Percentiles rank a stretch among this genome's conserved stretches.
Evolutionary conservation across 2,329 filamentous ascomycete genomes (phyloP).

Genomic region (Nemania sp.): DNA sequence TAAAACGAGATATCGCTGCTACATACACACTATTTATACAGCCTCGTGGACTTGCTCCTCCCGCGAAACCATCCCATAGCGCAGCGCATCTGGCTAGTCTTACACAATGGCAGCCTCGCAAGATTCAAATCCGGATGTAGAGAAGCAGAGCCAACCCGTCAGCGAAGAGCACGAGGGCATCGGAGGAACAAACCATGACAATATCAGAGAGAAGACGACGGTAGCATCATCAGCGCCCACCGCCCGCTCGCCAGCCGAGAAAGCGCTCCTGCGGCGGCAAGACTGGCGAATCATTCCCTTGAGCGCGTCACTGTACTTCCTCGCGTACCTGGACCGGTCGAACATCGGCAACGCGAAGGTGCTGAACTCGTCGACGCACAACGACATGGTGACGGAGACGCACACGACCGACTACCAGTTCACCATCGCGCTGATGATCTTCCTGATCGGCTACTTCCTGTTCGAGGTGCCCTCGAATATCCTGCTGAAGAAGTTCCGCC

Average conservation of each 20-base stretch:
- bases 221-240: background rate
- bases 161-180: constrained; percentile 30
- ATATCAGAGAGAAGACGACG: no score
- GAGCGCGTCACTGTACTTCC: constrained; percentile 56
- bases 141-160: constrained; percentile 30
- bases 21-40: no score
- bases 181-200: constrained; percentile 20
- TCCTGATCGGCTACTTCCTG: constrained; percentile 42
- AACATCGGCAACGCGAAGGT: constrained; percentile 53
- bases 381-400: constrained; percentile 43
- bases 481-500: constrained; percentile 65
- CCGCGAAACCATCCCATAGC: no score
- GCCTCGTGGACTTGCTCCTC: no score
- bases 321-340: constrained; percentile 60
- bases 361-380: constrained; percentile 41
- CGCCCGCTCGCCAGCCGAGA: constrained; percentile 27
- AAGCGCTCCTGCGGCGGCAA: constrained; percentile 45
- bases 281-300: constrained; percentile 58
- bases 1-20: no score
- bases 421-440: constrained; percentile 44
- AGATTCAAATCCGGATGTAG: constrained; percentile 27
- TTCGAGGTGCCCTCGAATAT: constrained; percentile 71
- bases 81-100: no score
- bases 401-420: constrained; percentile 39
- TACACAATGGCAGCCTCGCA: constrained; percentile 32